Conservation (phyloP, 768 basidiomycete genomes). For the Solioccasus polychromus region DNA sequence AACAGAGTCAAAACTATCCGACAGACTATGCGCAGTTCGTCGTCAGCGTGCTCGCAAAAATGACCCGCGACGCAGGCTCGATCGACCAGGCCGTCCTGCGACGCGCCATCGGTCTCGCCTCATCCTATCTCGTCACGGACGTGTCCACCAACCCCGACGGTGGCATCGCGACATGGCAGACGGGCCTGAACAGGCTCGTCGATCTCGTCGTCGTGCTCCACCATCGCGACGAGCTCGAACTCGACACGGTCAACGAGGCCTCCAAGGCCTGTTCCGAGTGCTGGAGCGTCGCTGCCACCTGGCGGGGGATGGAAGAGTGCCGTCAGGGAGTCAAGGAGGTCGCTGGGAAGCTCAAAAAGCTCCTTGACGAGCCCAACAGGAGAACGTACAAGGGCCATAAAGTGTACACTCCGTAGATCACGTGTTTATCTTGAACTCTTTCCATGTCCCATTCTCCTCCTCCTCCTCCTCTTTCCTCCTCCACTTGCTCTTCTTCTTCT, state of each 20-base stretch:
- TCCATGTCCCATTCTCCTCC: not conserved
- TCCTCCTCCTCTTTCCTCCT: conserved; percentile 11
- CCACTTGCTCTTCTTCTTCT: not conserved
- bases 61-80: conserved; percentile 41
- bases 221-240: conserved; percentile 59
- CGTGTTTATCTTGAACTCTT: not conserved
- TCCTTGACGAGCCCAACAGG: conserved; percentile 36
- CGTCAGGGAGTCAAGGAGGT: conserved; percentile 59
- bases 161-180: conserved; percentile 61
- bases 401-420: conserved; percentile 27
- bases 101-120: conserved; percentile 64
- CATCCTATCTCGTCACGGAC: conserved; percentile 79
- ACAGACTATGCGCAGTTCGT: conserved; percentile 66
- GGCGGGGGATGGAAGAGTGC: conserved; percentile 64
- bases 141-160: conserved; percentile 55
- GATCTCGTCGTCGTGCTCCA: conserved; percentile 76
- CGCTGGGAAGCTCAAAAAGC: conserved; percentile 56
- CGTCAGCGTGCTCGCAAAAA: conserved; percentile 49
- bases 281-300: conserved; percentile 69
- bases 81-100: conserved; percentile 65
- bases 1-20: conserved; percentile 36
- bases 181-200: conserved; percentile 65
- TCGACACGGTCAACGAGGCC: conserved; percentile 73
- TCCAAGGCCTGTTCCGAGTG: conserved; percentile 68
- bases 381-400: conserved; percentile 32